Conservation (phyloP, 768 basidiomycete species). For the Scleroderma citrinum region DNA sequence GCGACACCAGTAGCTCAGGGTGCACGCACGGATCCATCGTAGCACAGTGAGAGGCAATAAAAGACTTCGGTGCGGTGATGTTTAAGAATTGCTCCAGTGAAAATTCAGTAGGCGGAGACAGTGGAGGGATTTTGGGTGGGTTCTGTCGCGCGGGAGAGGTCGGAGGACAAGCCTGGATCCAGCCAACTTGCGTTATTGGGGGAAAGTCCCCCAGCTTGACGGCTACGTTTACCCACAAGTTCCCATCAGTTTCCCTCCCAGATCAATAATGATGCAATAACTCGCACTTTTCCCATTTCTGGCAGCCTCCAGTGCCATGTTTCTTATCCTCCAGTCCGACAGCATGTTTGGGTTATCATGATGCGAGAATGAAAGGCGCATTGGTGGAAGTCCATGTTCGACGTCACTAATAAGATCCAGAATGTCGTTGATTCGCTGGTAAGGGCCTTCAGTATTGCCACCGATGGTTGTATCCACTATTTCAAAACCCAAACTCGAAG, state of each 20-base stretch:
- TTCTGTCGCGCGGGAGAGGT: constrained; percentile 22
- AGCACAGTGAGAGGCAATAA: constrained; percentile 31
- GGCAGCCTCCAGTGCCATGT: constrained; percentile 22
- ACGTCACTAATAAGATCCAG: constrained; percentile 23
- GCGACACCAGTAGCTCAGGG: constrained; percentile 31
- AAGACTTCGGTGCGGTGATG: constrained; percentile 14
- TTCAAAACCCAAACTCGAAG: constrained; percentile 3
- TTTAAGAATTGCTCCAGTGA: neutral
- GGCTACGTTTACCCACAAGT: constrained; percentile 14
- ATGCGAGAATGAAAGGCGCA: constrained; percentile 26
- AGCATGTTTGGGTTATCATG: constrained; percentile 26
- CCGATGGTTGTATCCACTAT: constrained; percentile 12
- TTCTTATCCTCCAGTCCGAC: constrained; percentile 18
- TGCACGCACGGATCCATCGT: constrained; percentile 35
- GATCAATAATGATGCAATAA: neutral
- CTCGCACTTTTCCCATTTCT: constrained; percentile 23
- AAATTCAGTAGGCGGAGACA: neutral
- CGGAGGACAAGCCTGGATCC: constrained; percentile 17
- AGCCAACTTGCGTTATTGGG: constrained; percentile 18
- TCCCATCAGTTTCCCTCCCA: neutral
- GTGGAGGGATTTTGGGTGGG: constrained; percentile 24
- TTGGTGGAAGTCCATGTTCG: constrained; percentile 23
- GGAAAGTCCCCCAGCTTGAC: constrained; percentile 30
- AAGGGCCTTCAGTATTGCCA: neutral
- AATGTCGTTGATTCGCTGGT: constrained; percentile 9